Evolutionary conservation across 2,329 filamentous ascomycete genomes (phyloP).

Genomic region (Fragosphaeria purpurea): DNA sequence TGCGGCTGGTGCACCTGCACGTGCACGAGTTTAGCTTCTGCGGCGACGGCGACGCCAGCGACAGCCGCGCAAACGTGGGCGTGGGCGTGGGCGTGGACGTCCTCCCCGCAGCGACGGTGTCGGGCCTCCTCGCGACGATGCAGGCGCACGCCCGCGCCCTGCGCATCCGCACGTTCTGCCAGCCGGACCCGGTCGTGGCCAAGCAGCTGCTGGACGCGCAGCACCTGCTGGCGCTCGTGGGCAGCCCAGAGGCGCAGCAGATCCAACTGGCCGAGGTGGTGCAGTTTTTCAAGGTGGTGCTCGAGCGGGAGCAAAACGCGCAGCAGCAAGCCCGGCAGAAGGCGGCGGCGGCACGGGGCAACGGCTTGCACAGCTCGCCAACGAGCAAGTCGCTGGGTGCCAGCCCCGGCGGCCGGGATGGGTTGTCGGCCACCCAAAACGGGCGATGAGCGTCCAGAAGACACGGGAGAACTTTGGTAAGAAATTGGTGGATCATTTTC

Average conservation of each 20-base stretch:
- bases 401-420: too few species aligned
- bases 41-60: conserved; percentile 21
- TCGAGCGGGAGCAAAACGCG: conserved; percentile 32
- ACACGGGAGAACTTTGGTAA: too few species aligned
- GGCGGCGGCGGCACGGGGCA: too few species aligned
- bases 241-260: conserved; percentile 32
- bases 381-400: not conserved
- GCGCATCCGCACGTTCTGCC: conserved; percentile 45
- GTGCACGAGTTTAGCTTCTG: conserved; percentile 44
- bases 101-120: conserved; percentile 23
- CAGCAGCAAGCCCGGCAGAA: too few species aligned
- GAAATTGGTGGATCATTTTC: too few species aligned
- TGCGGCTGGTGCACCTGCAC: conserved; percentile 44
- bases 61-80: conserved; percentile 26
- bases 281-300: conserved; percentile 43
- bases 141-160: conserved; percentile 42
- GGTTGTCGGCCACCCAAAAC: too few species aligned
- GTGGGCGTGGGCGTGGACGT: conserved; percentile 18
- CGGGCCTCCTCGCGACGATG: conserved; percentile 41
- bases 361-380: conserved; percentile 1
- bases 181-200: conserved; percentile 47
- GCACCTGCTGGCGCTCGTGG: conserved; percentile 39
- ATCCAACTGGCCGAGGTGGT: conserved; percentile 38
- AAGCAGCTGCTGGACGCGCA: conserved; percentile 48
- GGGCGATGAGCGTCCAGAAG: too few species aligned